Base-by-base conservation (phyloP, 257 asterid species). In the Pogostemon cablin region DNA sequence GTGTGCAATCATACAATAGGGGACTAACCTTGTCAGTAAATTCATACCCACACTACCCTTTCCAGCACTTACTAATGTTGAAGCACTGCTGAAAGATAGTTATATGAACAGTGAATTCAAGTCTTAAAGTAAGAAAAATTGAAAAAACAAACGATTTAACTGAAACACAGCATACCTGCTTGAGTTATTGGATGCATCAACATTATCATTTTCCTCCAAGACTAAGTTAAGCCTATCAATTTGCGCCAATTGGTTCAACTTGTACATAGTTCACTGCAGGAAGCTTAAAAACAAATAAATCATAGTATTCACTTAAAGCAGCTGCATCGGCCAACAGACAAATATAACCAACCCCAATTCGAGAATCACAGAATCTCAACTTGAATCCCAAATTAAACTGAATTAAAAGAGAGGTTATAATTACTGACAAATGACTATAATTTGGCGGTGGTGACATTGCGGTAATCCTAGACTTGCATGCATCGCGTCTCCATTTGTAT, bases 381-480 rank as follows among this genome's bases (percentile, higher is more conserved):
- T 25, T 54, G 57, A 47, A 60, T n/a, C 75, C 66, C 8, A 50
- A 76, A 42, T 44, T 15, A 63, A 38, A 57, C 52, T 49, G 46
- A 64, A 62, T 69, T 11, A 69, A 25, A 65, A 17, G 49, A 78
- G 77, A 1, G 54, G 52, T 6, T 55, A 50, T 72, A 72, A 41
- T 58, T 25, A 25, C 2, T 25, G 32, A 25, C 32, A 25, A 77
- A 96, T 84, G 66, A 95, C 99, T 73, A 91, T 81, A 77, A 93
- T 87, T 79, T 93, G 20, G 98, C 98, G 6, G 91, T 84, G 71
- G 96, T 72, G 54, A 91, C 99, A 81, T 86, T 86, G 96, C 15
- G 99, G 99, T 59, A 93, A 85, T 67, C 99, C 99, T n/a, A 91
- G 69, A 74, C 99, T 91, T 10, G 99, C 98, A 69, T 93, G 99